Conservation (phyloP, 495 filamentous ascomycete species). For the Neurospora sp. region DNA sequence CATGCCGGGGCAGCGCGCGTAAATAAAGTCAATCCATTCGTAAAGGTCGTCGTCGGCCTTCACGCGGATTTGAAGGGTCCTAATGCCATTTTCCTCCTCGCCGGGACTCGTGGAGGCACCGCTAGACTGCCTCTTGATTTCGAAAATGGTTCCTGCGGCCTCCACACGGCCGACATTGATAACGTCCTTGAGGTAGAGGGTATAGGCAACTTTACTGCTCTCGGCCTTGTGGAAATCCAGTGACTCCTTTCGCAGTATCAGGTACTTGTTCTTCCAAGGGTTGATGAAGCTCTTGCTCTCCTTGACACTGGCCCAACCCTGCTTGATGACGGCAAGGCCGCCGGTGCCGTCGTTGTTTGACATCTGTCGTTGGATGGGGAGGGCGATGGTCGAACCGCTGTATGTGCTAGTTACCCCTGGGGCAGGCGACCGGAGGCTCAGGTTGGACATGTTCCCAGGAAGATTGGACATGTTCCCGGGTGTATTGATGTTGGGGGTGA, state of each 20-base stretch:
- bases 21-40: slow-evolving; percentile 96
- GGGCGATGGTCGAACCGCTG: slow-evolving; percentile 54
- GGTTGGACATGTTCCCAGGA: slow-evolving; percentile 68
- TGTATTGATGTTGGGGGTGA: slow-evolving; percentile 59
- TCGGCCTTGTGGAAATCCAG: slow-evolving; percentile 90
- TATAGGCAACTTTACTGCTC: slow-evolving; percentile 67
- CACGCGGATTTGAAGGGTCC: slow-evolving; percentile 76
- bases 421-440: slow-evolving; percentile 56
- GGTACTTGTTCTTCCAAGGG: slow-evolving; percentile 76
- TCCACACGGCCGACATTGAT: slow-evolving; percentile 78
- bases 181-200: slow-evolving; percentile 75
- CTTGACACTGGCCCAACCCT: slow-evolving; percentile 75
- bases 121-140: slow-evolving; percentile 67
- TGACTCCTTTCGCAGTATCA: slow-evolving; percentile 78
- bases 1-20: slow-evolving; percentile 92
- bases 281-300: slow-evolving; percentile 78
- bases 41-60: slow-evolving; percentile 94
- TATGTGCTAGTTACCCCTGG: slow-evolving; percentile 34
- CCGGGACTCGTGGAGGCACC: slow-evolving; percentile 50
- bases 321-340: slow-evolving; percentile 69
- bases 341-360: slow-evolving; percentile 52
- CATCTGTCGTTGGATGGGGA: slow-evolving; percentile 52
- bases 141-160: slow-evolving; percentile 77
- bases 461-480: slow-evolving; percentile 55
- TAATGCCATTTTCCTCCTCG: slow-evolving; percentile 63